phyloP scores from a whole-genome alignment of 257 asterid genomes.

The Solanum clarkiae region DNA sequence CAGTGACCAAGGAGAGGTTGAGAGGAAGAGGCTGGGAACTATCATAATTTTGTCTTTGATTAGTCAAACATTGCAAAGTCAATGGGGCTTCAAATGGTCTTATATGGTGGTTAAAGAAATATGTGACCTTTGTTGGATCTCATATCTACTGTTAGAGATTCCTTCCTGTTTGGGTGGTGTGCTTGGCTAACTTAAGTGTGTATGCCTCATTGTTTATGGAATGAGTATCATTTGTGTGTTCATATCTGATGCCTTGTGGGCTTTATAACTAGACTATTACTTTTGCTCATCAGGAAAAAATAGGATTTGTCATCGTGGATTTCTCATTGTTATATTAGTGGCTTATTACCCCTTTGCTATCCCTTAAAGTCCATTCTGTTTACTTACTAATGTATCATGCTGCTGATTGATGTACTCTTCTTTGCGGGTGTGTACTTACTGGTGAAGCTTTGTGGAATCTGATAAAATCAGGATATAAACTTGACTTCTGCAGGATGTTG shows the following conservation, averaged over 20 bases:
- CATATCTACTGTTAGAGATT: background rate
- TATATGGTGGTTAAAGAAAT: background rate
- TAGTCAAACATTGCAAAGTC: background rate
- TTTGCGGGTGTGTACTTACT: background rate
- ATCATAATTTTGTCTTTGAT: background rate
- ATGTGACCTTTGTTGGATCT: background rate
- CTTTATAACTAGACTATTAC: background rate
- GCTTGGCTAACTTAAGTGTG: background rate
- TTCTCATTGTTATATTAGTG: background rate
- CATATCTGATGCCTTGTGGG: background rate
- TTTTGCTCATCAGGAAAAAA: background rate
- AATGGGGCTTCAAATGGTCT: background rate
- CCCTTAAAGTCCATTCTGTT: background rate
- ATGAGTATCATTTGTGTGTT: background rate
- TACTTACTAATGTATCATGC: background rate
- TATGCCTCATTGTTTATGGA: background rate
- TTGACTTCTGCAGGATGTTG: constrained; percentile 89
- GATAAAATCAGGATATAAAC: constrained; percentile 24
- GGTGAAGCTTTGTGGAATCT: constrained; percentile 18
- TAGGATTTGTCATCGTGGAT: background rate
- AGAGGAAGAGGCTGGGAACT: background rate
- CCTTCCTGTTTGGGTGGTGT: background rate
- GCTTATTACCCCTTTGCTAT: background rate
- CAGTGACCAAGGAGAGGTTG: background rate
- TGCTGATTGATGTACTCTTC: background rate